phyloP scores from a whole-genome alignment of 192 early-diverging fungal genomes.

The Podila epigama region DNA sequence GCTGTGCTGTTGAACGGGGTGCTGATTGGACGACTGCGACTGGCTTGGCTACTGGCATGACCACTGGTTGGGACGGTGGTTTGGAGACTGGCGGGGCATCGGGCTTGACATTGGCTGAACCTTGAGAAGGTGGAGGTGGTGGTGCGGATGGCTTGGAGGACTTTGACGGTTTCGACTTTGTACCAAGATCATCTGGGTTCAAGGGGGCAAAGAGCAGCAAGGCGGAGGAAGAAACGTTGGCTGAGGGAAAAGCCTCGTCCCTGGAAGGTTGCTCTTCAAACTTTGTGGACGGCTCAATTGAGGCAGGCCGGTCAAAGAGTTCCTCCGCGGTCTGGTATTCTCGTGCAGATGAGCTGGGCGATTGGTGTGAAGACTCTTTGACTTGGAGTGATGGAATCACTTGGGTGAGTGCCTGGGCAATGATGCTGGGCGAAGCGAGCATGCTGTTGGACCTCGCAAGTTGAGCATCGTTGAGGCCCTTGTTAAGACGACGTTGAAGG shows the following conservation, averaged over 20 bases:
- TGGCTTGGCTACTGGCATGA: no score
- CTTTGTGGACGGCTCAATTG: conserved; percentile 23
- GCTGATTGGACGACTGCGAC: neutral
- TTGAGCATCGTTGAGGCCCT: conserved; percentile 38
- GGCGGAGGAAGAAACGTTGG: conserved; percentile 4
- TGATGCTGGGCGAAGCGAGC: conserved; percentile 44
- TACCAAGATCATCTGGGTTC: conserved; percentile 42
- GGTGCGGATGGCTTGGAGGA: conserved; percentile 18
- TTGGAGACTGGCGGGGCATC: no score
- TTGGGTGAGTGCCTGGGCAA: conserved; percentile 39
- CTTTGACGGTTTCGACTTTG: conserved; percentile 9
- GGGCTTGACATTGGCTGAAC: neutral
- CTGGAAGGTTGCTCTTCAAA: conserved; percentile 12
- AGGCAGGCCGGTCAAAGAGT: conserved; percentile 41
- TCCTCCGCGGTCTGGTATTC: conserved; percentile 46
- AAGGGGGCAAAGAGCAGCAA: conserved; percentile 39
- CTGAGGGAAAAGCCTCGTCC: conserved; percentile 32
- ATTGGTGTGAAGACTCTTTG: conserved; percentile 24
- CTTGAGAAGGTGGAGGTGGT: neutral
- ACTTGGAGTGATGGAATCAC: conserved; percentile 45
- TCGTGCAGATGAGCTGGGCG: conserved; percentile 11
- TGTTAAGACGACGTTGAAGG: conserved; percentile 30
- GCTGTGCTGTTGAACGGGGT: no score
- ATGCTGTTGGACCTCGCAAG: conserved; percentile 44
- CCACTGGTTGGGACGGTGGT: no score